These are phyloP conservation scores for Auricularia cornea DNA, from an alignment of 768 basidiomycete species.

Conservation along the genomic window DNA sequence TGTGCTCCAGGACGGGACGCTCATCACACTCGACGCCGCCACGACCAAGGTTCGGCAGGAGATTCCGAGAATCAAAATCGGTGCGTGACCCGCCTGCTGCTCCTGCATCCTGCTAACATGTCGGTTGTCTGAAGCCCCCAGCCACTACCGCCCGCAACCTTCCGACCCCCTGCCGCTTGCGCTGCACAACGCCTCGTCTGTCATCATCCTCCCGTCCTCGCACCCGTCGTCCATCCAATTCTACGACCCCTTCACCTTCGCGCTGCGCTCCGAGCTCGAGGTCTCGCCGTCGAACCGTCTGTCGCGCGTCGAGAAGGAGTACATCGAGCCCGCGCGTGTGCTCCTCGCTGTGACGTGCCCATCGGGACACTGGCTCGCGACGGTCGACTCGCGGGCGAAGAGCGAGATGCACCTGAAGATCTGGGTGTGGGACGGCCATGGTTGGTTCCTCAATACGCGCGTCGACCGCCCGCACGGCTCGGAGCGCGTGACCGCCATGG, in stretches of 20 bases:
- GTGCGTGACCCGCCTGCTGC: constrained; percentile 31
- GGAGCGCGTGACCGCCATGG: constrained; percentile 49
- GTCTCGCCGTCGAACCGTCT: constrained; percentile 90
- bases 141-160: constrained; percentile 19
- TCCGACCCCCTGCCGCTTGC: constrained; percentile 55
- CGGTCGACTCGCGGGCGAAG: constrained; percentile 64
- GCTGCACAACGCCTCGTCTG: constrained; percentile 61
- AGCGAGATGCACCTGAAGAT: constrained; percentile 82
- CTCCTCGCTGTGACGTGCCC: constrained; percentile 58
- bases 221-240: constrained; percentile 94
- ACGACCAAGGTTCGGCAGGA: constrained; percentile 64
- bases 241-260: constrained; percentile 65
- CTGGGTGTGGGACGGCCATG: constrained; percentile 74
- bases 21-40: constrained; percentile 63
- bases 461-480: constrained; percentile 81
- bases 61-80: constrained; percentile 70
- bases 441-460: constrained; percentile 78
- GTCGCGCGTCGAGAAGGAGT: constrained; percentile 69
- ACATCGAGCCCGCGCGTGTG: constrained; percentile 66
- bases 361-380: constrained; percentile 86
- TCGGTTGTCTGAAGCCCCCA: neutral
- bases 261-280: constrained; percentile 78
- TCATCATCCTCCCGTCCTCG: constrained; percentile 83
- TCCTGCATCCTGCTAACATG: neutral
- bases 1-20: constrained; percentile 72